Conservation (phyloP, 495 filamentous ascomycete genomes). For the Aspergillus wentii region DNA sequence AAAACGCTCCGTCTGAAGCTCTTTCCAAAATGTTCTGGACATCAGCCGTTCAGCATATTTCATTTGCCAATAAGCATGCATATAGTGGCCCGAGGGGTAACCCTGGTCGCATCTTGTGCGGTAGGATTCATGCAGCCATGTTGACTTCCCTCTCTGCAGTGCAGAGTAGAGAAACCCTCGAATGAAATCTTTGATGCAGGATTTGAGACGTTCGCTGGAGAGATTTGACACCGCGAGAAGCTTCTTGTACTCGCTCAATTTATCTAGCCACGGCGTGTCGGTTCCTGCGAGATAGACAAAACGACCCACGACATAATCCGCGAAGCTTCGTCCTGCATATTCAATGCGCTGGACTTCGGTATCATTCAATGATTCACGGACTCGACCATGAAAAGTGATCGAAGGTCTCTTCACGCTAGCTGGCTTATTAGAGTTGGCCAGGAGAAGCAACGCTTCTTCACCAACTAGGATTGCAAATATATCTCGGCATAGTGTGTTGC, state of each 20-base stretch:
- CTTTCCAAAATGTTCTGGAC: slow-evolving; percentile 30
- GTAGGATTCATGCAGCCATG: neutral
- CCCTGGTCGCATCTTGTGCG: slow-evolving; percentile 1
- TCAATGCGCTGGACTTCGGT: slow-evolving; percentile 43
- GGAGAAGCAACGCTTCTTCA: slow-evolving; percentile 36
- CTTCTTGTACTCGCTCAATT: slow-evolving; percentile 15
- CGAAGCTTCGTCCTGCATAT: slow-evolving; percentile 44
- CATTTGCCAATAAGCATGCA: slow-evolving; percentile 7
- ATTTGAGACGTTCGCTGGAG: too few relatives aligned
- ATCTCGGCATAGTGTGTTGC: slow-evolving; percentile 30
- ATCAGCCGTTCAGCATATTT: slow-evolving; percentile 25
- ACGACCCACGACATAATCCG: slow-evolving; percentile 24
- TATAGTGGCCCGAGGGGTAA: slow-evolving; percentile 9
- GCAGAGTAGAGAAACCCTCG: too few relatives aligned
- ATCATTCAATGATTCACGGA: slow-evolving; percentile 34
- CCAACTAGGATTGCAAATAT: slow-evolving; percentile 46
- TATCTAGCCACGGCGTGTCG: slow-evolving; percentile 39
- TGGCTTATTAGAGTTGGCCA: slow-evolving; percentile 11
- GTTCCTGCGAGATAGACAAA: slow-evolving; percentile 30
- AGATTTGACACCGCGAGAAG: slow-evolving; percentile 8
- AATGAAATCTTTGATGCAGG: too few relatives aligned
- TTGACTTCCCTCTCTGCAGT: slow-evolving; percentile 1
- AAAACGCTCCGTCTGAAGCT: neutral
- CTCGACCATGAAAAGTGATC: slow-evolving; percentile 23
- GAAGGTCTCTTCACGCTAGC: slow-evolving; percentile 2